phyloP scores from a whole-genome alignment of 495 filamentous ascomycete genomes.

The Glutinoglossum americanum region DNA sequence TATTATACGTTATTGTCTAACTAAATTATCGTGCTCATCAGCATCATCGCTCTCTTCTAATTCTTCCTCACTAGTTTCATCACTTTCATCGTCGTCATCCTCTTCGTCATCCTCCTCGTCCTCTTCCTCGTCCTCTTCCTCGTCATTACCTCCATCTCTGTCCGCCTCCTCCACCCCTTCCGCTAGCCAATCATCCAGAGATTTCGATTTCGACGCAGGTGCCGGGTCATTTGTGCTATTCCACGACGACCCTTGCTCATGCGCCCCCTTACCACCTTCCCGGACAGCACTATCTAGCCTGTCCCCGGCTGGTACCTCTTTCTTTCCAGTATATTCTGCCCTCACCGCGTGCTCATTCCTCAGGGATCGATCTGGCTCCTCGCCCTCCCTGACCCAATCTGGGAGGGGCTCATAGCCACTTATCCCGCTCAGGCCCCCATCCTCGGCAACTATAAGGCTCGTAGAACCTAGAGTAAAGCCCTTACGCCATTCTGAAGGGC shows the following conservation, averaged over 20 bases:
- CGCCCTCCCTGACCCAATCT: constrained; percentile 61
- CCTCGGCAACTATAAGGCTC: constrained; percentile 61
- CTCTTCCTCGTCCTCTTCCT: constrained; percentile 22
- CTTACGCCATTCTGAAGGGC: constrained; percentile 58
- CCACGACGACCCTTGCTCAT: not conserved
- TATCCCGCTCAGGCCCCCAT: constrained; percentile 44
- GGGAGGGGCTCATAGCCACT: constrained; percentile 59
- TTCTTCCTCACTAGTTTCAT: constrained; percentile 26
- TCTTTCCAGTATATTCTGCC: constrained; percentile 20
- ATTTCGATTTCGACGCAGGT: constrained; percentile 33
- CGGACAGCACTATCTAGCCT: constrained; percentile 32
- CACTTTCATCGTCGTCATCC: constrained; percentile 21
- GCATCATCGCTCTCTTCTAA: constrained; percentile 22
- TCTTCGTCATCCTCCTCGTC: constrained; percentile 28
- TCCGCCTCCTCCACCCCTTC: constrained; percentile 32
- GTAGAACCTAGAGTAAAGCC: constrained; percentile 61
- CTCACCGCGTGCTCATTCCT: constrained; percentile 15
- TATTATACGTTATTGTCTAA: not conserved
- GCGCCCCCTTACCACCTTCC: constrained; percentile 1
- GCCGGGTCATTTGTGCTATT: not conserved
- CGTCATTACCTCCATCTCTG: constrained; percentile 26
- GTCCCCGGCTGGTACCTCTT: constrained; percentile 36
- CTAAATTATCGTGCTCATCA: constrained; percentile 14
- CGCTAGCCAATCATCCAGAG: constrained; percentile 73
- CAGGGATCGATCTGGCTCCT: constrained; percentile 46